Conservation (phyloP, 2,329 filamentous ascomycete species). For the Acrocalymma vagum region DNA sequence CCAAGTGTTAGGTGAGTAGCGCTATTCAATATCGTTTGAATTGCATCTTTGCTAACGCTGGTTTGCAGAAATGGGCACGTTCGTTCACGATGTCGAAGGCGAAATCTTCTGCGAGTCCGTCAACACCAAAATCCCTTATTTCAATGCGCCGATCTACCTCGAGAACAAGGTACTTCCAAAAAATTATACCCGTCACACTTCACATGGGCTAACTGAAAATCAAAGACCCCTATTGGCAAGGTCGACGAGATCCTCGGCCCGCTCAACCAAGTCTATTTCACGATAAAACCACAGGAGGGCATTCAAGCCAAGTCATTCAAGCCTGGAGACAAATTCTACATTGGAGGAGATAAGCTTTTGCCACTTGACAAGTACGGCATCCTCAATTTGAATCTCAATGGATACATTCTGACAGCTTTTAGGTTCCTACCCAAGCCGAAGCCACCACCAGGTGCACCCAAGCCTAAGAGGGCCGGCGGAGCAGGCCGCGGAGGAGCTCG, state of each 20-base stretch:
- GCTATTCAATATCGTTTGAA: not conserved
- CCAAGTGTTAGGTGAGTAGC: constrained; percentile 50
- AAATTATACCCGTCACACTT: not conserved
- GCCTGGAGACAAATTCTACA: constrained; percentile 96
- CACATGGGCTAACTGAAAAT: constrained; percentile 28
- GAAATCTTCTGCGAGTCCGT: constrained; percentile 97
- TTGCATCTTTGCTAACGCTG: constrained; percentile 21
- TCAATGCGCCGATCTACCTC: constrained; percentile 98
- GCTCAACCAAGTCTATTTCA: constrained; percentile 98
- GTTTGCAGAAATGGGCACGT: constrained; percentile 84
- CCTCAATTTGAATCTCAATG: not conserved
- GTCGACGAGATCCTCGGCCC: constrained; percentile 98
- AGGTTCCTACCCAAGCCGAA: constrained; percentile 95
- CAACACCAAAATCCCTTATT: constrained; percentile 96
- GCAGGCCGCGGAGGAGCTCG: constrained; percentile 63
- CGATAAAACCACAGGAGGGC: constrained; percentile 94
- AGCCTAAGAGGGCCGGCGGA: constrained; percentile 75
- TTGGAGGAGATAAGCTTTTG: constrained; percentile 91
- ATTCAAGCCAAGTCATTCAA: constrained; percentile 97
- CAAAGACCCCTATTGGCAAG: constrained; percentile 85
- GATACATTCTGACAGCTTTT: constrained; percentile 27
- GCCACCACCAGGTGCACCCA: constrained; percentile 70
- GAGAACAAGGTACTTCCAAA: constrained; percentile 83
- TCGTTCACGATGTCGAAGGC: constrained; percentile 94
- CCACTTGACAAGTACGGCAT: constrained; percentile 79